Evolutionary conservation across 495 filamentous ascomycete genomes (phyloP).

Genomic region (Opeltia flavorubescens): DNA sequence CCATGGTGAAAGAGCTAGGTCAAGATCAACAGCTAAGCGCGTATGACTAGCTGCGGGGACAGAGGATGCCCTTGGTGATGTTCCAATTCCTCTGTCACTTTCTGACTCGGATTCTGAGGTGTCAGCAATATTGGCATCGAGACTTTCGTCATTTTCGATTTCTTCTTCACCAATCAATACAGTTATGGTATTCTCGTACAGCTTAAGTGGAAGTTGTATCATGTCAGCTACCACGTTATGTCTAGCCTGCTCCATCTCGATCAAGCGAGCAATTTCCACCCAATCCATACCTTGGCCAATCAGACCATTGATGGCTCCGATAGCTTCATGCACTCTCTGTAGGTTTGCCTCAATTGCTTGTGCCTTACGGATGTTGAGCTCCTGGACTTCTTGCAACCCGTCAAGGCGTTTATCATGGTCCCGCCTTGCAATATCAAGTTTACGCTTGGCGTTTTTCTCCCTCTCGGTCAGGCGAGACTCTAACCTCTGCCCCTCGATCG

Average conservation of each 20-base stretch:
- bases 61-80: conserved; percentile 19
- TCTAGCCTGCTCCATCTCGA: conserved; percentile 69
- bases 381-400: conserved; percentile 63
- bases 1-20: conserved; percentile 68
- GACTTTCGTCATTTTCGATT: conserved; percentile 44
- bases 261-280: conserved; percentile 74
- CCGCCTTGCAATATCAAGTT: conserved; percentile 62
- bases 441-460: conserved; percentile 66
- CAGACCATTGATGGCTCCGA: conserved; percentile 76
- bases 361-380: conserved; percentile 76
- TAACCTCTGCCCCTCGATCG: conserved; percentile 84
- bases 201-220: conserved; percentile 76
- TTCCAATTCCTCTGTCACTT: conserved; percentile 37
- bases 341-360: conserved; percentile 79
- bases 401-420: conserved; percentile 77
- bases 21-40: conserved; percentile 61
- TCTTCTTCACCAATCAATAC: conserved; percentile 60
- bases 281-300: conserved; percentile 93
- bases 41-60: conserved; percentile 27
- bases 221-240: conserved; percentile 76
- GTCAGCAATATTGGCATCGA: conserved; percentile 46
- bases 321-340: conserved; percentile 80
- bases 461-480: conserved; percentile 69
- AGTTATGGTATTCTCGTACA: conserved; percentile 79
- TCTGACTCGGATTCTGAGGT: conserved; percentile 45